Base-by-base conservation (phyloP, 768 basidiomycete species). In the Mycena metata region DNA sequence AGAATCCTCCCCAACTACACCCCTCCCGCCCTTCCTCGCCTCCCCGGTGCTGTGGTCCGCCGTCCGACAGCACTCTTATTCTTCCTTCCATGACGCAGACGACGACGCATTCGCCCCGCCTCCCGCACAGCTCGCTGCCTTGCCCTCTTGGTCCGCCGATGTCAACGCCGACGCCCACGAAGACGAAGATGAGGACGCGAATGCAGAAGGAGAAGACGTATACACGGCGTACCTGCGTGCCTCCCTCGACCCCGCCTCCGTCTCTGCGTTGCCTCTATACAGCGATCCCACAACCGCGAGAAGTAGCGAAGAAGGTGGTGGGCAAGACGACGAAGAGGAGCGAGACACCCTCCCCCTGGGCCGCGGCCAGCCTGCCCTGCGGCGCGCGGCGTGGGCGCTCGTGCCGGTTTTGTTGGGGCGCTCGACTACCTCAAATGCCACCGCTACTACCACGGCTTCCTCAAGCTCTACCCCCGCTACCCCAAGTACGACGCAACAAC, bases 31-130 rank as follows among this genome's bases (percentile, higher is more conserved):
- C 5, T 80, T 88, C 33, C 81, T 87, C 26, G 79, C 76, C 15
- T 90, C 86, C 69, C 83, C 86, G 39, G 82, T 77, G 3, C 79
- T 90, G 30, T 96, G 89, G 91, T 88, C 87, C 16, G 82, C 83
- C 2, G 79, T 91, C 10, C 84, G 85, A 69, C 83, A 85, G 35
- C 81, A 76, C 1, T 80, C 80, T 66, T 73, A 66, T n/a, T n/a
- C n/a, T n/a, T n/a, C n/a, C 36, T 83, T n/a, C n/a, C n/a, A 35
- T 30, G 30, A 6, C 30, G 30, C 30, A 30, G 30, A 30, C 30
- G 30, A 30, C 30, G 30, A 30, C 6, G 30, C 30, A 6, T 30
- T 30, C 39, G 11, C 36, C n/a, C 21, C 23, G 6, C 23, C 12
- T 6, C 23, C 24, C 9, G 13, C 13, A 5, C 30, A 19, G 15